These are phyloP conservation scores for Schizophyllum amplum DNA, from an alignment of 1,284 basidiomycete species.

Conservation along the genomic window DNA sequence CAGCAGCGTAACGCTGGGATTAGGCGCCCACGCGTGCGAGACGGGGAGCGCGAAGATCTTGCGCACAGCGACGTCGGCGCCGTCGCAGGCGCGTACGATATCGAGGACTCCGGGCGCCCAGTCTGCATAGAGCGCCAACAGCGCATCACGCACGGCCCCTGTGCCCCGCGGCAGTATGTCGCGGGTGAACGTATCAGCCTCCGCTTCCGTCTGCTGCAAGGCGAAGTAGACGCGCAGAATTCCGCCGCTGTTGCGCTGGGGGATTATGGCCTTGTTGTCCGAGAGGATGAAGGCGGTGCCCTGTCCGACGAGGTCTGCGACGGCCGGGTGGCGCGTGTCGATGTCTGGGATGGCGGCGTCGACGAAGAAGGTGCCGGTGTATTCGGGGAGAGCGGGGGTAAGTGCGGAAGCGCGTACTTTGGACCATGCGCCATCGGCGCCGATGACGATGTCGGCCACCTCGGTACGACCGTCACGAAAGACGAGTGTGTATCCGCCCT, in stretches of 20 bases:
- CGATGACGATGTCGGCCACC: constrained; percentile 25
- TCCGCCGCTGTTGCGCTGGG: constrained; percentile 24
- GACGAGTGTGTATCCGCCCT: neutral
- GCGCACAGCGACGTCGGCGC: constrained; percentile 13
- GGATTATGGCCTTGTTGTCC: constrained; percentile 21
- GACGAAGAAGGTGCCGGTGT: constrained; percentile 23
- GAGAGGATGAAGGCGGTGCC: constrained; percentile 19
- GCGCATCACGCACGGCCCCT: constrained; percentile 4
- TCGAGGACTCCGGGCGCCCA: constrained; percentile 17
- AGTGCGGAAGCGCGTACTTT: constrained; percentile 26
- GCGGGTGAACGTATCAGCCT: neutral
- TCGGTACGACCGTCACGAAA: constrained; percentile 7
- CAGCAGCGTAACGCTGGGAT: constrained; percentile 15
- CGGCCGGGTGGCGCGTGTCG: constrained; percentile 12
- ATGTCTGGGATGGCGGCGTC: constrained; percentile 20
- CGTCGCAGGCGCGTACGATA: constrained; percentile 15
- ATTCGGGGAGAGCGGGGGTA: constrained; percentile 17
- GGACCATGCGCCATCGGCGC: constrained; percentile 37
- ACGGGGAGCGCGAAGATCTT: constrained; percentile 13
- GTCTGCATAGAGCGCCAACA: constrained; percentile 15
- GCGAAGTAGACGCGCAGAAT: constrained; percentile 22
- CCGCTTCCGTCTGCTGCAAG: constrained; percentile 19
- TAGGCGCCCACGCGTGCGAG: constrained; percentile 3
- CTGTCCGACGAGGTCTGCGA: constrained; percentile 19
- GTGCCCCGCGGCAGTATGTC: neutral